phyloP scores from a whole-genome alignment of 2,329 filamentous ascomycete genomes.

The Spiromastix sp. region DNA sequence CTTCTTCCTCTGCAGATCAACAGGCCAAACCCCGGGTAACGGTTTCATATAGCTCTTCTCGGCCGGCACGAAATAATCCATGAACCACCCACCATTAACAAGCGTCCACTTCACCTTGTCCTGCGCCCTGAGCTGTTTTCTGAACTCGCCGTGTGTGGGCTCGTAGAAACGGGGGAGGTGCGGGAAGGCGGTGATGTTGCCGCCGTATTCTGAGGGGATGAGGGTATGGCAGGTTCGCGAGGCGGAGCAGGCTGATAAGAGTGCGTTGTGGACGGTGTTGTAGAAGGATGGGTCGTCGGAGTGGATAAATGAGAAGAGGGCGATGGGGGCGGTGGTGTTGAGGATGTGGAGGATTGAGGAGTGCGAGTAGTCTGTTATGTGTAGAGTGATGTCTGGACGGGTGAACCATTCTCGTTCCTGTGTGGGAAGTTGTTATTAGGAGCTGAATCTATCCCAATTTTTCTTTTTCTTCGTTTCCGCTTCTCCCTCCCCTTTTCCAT shows the following conservation, averaged over 20 bases:
- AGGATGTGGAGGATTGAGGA: conserved; percentile 1
- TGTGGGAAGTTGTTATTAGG: not conserved
- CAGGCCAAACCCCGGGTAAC: conserved; percentile 7
- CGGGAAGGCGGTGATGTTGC: conserved; percentile 11
- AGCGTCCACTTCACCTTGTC: conserved; percentile 12
- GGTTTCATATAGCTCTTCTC: conserved; percentile 4
- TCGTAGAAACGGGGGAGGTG: conserved; percentile 10
- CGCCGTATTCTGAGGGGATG: conserved; percentile 14
- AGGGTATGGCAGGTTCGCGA: conserved; percentile 11
- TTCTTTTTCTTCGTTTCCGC: too few species aligned
- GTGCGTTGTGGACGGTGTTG: conserved; percentile 3
- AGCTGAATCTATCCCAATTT: too few species aligned
- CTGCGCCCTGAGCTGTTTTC: conserved; percentile 5
- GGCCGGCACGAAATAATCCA: conserved; percentile 13
- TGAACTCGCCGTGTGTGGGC: conserved; percentile 8
- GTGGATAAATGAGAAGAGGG: conserved; percentile 5
- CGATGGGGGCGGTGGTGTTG: not conserved
- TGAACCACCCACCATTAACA: conserved; percentile 13
- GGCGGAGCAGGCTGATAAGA: conserved; percentile 10
- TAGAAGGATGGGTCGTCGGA: conserved; percentile 3
- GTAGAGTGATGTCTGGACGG: conserved; percentile 1
- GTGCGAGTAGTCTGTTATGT: not conserved
- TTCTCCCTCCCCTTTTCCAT: too few species aligned
- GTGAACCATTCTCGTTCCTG: conserved; percentile 3
- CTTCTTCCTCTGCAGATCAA: conserved; percentile 8